Evolutionary conservation across 2,329 filamentous ascomycete species (phyloP), one percentile per base, ranked within the genome.

Genomic region (Cryphonectria radicalis): DNA sequence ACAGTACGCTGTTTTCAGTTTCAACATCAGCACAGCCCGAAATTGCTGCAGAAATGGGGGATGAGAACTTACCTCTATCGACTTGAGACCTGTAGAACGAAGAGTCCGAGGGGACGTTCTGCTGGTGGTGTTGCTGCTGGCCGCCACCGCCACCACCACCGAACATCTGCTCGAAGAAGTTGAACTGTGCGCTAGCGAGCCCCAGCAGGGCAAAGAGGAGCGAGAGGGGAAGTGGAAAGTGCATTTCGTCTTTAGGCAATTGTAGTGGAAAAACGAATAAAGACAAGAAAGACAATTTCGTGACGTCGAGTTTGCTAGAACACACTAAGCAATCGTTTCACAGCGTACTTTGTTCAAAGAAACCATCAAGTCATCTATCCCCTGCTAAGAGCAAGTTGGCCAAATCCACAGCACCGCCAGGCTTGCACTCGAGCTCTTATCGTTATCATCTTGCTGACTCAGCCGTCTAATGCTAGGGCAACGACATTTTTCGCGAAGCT

Each of bases 161-260:
- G 81, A 99, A 98, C 93, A 98, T 97, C 77, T 98, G 94, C 80
- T 98, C 95, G 83, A 98, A 99, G 88, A 99, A 97, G 79, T 93
- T 92, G 81, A 98, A 98, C 82, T 98, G 95, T 14, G 93, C 93
- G 70, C 87, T 84, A 4, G 86, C 90, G 22, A 89, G 81, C 73
- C 88, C 82, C 72, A 93, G 78, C 40, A 94, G 80, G 66, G 92
- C 83, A 22, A 94, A 79, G 28, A 90, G 46, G 4, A 73, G 66
- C 75, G 62, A 87, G 76, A 67, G 87, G 69, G n/a, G 78, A 73
- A 50, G 80, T 65, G 42, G 73, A 69, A 69, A 17, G 78, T 70
- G 71, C 77, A 72, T 62, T 74, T 80, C 70, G 14, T n/a, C n/a
- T 19, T 22, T 40, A 60, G n/a, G 8, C n/a, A n/a, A 35, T 8